Evolutionary conservation across 805 yeast species (phyloP).

Genomic region (Ogataea dorogensis): DNA sequence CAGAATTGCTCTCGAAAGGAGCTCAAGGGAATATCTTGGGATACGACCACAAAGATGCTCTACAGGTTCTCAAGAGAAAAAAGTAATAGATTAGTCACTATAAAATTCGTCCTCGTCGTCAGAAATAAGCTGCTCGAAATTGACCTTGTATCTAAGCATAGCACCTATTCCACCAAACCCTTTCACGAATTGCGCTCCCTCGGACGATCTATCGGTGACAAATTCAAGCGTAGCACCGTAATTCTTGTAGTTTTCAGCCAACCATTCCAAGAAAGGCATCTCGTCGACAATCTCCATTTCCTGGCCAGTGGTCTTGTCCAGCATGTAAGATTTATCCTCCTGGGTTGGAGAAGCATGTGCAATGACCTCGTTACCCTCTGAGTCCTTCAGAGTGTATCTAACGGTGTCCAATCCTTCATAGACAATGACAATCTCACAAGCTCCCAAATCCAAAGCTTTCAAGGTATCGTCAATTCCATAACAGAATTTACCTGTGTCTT

Average conservation of each 20-base stretch:
- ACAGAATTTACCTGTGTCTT: slow-evolving; percentile 96
- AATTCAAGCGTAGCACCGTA: slow-evolving; percentile 96
- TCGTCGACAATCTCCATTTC: slow-evolving; percentile 91
- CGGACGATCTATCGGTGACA: slow-evolving; percentile 93
- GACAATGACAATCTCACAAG: slow-evolving; percentile 89
- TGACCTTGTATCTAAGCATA: slow-evolving; percentile 90
- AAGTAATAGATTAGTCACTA: slow-evolving; percentile 37
- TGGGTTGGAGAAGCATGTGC: slow-evolving; percentile 72
- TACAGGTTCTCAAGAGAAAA: slow-evolving; percentile 50
- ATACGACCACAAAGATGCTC: slow-evolving; percentile 62
- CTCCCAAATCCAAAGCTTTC: slow-evolving; percentile 94
- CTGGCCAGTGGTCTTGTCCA: slow-evolving; percentile 82
- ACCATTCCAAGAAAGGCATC: slow-evolving; percentile 89
- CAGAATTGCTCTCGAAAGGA: slow-evolving; percentile 70
- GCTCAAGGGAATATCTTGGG: slow-evolving; percentile 65
- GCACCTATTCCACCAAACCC: slow-evolving; percentile 99
- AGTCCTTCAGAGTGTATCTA: slow-evolving; percentile 80
- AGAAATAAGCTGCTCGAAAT: slow-evolving; percentile 91
- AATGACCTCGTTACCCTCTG: slow-evolving; percentile 74
- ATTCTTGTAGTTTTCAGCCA: slow-evolving; percentile 92
- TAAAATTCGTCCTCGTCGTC: slow-evolving; percentile 86
- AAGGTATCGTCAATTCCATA: slow-evolving; percentile 96
- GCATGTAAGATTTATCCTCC: slow-evolving; percentile 69
- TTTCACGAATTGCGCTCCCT: slow-evolving; percentile 96
- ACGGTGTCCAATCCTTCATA: slow-evolving; percentile 86